Evolutionary conservation across 768 basidiomycete genomes (phyloP), one percentile per base, ranked within the genome.

Genomic region (Suillus placidus): DNA sequence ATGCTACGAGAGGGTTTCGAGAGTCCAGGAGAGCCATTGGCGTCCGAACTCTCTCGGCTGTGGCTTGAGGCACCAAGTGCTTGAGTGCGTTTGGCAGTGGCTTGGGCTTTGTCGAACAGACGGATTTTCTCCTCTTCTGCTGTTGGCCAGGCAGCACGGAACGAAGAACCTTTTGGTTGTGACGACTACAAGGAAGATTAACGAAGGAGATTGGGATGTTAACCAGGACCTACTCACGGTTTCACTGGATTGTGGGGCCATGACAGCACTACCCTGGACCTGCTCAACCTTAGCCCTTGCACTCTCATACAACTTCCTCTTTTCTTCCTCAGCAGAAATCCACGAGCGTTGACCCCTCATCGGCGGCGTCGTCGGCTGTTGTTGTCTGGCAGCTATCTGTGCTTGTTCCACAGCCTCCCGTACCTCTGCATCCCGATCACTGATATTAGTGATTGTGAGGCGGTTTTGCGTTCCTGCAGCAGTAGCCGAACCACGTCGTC

Each of bases 41-140:
- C 68, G 0, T 76, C 76, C 5, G 76, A 76, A 58, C 73, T 78
- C 12, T 68, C 71, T 35, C 72, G 77, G 32, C 70, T 72, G 20
- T 73, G 73, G 38, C 70, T 66, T 12, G 72, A 72, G 16, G 74
- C 70, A 1, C 76, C 80, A 26, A 64, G 70, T 7, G 81, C 85
- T 71, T 90, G 91, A 6, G 84, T 84, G 61, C 81, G 82, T 63
- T 80, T 82, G 2, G 87, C 92, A n/a, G 84, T 87, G 1, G 83
- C 85, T 71, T 88, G 88, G 0, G 92, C 91, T 58, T 86, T 74
- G 60, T 89, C 80, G 74, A 84, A 93, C n/a, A 92, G 72, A n/a
- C 84, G 81, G 1, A 83, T 76, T 70, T 94, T 94, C 73, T 94
- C 93, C 63, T 88, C 85, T 75, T 93, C 92, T 0, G 93, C 91